Evolutionary conservation across 768 basidiomycete genomes (phyloP), one percentile per base, ranked within the genome.

Genomic region (Cyathus striatus): DNA sequence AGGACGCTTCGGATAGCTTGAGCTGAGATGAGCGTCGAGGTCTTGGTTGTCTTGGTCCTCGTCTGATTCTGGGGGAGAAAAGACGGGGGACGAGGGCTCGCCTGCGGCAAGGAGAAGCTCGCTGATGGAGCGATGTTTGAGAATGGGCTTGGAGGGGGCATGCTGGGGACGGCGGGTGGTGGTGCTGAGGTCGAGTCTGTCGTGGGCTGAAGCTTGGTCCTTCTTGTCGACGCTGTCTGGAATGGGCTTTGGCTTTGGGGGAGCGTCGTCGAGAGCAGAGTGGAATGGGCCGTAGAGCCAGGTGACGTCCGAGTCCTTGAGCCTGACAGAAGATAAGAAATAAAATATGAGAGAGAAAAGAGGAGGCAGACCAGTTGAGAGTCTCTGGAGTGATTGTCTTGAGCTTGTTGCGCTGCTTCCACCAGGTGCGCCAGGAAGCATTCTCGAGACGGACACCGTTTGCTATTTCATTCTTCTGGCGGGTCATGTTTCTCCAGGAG

Each of bases 251-350:
- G 74, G 75, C 57, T 78, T 81, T 2, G 81, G 76, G 3, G 83
- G 85, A 3, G 81, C 73, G 67, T 86, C 87, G 51, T 91, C 90
- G 35, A 83, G 81, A n/a, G 90, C 91, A 1, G 92, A 90, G 62
- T 99, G 95, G 0, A 99, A 71, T 17, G 95, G 95, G 0, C 95
- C 95, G 56, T 99, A 98, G 1, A 99, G 79, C 95, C 95, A 99
- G 2, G 96, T 99, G 30, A 98, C 95, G 61, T 99, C 95, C 5
- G 90, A 93, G 64, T 99, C 95, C 64, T 99, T 99, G 55, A 99
- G 81, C 95, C 95, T 98, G 68, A 3, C 38, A 34, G 32, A 33
- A 32, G 24, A 33, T 37, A 44, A 33, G 26, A 41, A 43, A 39
- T 27, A 46, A 47, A 37, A 49, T 24, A 49, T 45, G 42, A 32